phyloP scores from a whole-genome alignment of 805 yeast genomes.

The Metschnikowia cubensis region DNA sequence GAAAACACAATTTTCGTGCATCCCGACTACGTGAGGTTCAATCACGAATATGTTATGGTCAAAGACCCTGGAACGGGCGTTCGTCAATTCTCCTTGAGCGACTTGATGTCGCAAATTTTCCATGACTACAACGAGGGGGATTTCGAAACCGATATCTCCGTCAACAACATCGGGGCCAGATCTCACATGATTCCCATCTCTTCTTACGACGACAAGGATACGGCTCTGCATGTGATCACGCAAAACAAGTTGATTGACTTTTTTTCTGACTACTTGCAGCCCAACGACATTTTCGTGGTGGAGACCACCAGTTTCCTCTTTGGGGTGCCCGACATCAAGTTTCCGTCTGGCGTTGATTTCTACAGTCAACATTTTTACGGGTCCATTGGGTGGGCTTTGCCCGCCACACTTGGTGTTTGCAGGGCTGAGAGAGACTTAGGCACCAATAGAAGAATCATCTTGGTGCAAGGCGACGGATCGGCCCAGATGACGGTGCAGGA shows the following conservation, averaged over 20 bases:
- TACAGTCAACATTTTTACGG: constrained; percentile 73
- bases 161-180: constrained; percentile 18
- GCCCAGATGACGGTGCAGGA: constrained; percentile 95
- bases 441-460: constrained; percentile 51
- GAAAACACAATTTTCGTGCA: constrained; percentile 33
- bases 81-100: constrained; percentile 27
- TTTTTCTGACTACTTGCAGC: constrained; percentile 35
- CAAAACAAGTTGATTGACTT: constrained; percentile 35
- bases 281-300: constrained; percentile 67
- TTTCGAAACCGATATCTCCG: constrained; percentile 15
- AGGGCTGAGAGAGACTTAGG: constrained; percentile 62
- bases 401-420: constrained; percentile 80
- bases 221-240: constrained; percentile 17
- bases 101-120: constrained; percentile 31
- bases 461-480: constrained; percentile 89
- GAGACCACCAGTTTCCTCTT: constrained; percentile 86
- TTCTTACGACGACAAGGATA: constrained; percentile 4
- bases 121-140: constrained; percentile 1
- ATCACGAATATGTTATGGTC: constrained; percentile 23
- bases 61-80: constrained; percentile 21
- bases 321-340: constrained; percentile 62
- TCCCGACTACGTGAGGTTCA: constrained; percentile 40
- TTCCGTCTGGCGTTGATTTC: constrained; percentile 50
- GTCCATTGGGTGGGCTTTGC: constrained; percentile 86
- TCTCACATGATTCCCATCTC: constrained; percentile 12